Evolutionary conservation across 225 moss, liverwort and hornwort genomes (phyloP).

Genomic region (Polytrichum formosum): DNA sequence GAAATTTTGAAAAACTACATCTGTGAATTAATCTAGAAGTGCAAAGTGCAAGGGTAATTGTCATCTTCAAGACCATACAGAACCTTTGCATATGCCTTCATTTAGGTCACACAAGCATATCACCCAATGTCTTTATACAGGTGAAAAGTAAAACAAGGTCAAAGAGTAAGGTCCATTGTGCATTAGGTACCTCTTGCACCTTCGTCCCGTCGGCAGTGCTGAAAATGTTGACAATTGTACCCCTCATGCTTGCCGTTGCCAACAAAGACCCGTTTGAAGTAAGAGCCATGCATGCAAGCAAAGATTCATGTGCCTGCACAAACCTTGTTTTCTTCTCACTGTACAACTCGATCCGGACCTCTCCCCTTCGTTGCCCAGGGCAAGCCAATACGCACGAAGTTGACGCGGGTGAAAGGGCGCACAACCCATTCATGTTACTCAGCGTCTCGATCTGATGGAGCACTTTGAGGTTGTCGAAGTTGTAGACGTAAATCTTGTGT

Average conservation of each 20-base stretch:
- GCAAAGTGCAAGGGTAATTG: neutral
- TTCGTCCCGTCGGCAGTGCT: constrained; percentile 72
- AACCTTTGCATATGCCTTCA: neutral
- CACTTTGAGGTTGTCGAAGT: constrained; percentile 53
- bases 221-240: constrained; percentile 74
- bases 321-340: constrained; percentile 44
- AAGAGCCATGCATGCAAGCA: constrained; percentile 63
- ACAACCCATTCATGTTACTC: constrained; percentile 72
- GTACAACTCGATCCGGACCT: constrained; percentile 58
- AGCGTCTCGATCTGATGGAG: constrained; percentile 74
- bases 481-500: constrained; percentile 77
- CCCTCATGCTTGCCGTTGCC: constrained; percentile 71
- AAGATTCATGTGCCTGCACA: constrained; percentile 70
- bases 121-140: neutral
- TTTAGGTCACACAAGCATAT: neutral
- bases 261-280: constrained; percentile 66
- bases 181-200: constrained; percentile 71
- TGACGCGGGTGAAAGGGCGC: constrained; percentile 58
- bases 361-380: constrained; percentile 63
- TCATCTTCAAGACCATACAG: neutral
- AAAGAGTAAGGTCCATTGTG: neutral
- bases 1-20: too few species aligned
- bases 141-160: neutral
- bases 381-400: constrained; percentile 57
- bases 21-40: neutral